Conservation (phyloP, 1,139 yeast species). For the Sugiyamaella xylanicola region DNA sequence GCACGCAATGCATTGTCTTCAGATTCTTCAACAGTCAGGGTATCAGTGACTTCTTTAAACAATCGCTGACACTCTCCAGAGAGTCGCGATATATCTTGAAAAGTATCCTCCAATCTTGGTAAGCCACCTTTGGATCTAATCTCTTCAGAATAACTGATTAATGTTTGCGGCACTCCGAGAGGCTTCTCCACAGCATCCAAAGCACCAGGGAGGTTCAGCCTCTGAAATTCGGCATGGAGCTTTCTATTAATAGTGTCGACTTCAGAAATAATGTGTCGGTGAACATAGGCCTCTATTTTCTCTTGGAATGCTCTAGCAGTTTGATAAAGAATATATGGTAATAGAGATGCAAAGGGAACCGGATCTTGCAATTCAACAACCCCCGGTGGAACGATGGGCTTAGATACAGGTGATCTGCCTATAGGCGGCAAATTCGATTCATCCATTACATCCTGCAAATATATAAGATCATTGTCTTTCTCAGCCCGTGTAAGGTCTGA, state of each 20-base stretch:
- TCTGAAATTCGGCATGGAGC: slow-evolving; percentile 44
- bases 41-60: slow-evolving; percentile 50
- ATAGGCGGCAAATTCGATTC: slow-evolving; percentile 49
- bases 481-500: slow-evolving; percentile 59
- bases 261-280: slow-evolving; percentile 55
- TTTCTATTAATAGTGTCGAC: slow-evolving; percentile 53
- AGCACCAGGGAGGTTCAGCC: slow-evolving; percentile 55
- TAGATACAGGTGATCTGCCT: slow-evolving; percentile 53
- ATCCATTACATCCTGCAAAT: slow-evolving; percentile 64
- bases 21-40: slow-evolving; percentile 53
- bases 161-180: slow-evolving; percentile 60
- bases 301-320: slow-evolving; percentile 69
- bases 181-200: slow-evolving; percentile 67
- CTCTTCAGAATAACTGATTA: slow-evolving; percentile 58
- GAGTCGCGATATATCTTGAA: slow-evolving; percentile 50
- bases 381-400: slow-evolving; percentile 49
- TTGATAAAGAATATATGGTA: slow-evolving; percentile 70
- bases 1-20: slow-evolving; percentile 58
- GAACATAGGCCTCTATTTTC: slow-evolving; percentile 60
- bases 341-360: slow-evolving; percentile 55
- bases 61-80: slow-evolving; percentile 48
- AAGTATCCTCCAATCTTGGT: slow-evolving; percentile 46
- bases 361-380: slow-evolving; percentile 2
- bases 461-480: slow-evolving; percentile 79
- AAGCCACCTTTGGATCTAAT: slow-evolving; percentile 60